Evolutionary conservation across 1,139 yeast genomes (phyloP).

Genomic region (Saccharomyces pastorianus): DNA sequence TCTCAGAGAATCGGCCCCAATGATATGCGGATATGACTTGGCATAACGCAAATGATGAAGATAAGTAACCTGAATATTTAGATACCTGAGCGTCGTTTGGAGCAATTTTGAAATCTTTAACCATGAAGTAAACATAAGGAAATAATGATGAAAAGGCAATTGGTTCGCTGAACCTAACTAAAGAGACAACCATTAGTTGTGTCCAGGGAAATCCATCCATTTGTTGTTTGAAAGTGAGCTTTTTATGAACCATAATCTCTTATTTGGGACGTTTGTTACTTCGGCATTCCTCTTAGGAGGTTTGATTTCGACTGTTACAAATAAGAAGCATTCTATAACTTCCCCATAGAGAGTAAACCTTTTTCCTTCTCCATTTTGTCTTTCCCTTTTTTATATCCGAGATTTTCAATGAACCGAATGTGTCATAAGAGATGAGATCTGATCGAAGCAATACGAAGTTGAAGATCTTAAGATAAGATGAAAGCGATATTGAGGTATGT

Average conservation of each 20-base stretch:
- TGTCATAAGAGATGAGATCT: background rate
- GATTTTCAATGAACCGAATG: background rate
- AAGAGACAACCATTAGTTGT: constrained; percentile 41
- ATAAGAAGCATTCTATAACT: no score
- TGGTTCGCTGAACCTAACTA: constrained; percentile 52
- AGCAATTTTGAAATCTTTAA: constrained; percentile 47
- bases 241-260: background rate
- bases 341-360: no score
- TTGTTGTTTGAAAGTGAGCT: constrained; percentile 30
- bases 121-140: constrained; percentile 60
- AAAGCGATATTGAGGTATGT: no score
- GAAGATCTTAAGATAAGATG: background rate
- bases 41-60: constrained; percentile 46
- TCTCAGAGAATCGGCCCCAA: constrained; percentile 53
- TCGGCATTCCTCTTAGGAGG: no score
- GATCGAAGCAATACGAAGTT: background rate
- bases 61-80: constrained; percentile 50
- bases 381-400: background rate
- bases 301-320: no score
- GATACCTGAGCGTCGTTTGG: constrained; percentile 46
- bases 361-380: no score
- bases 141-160: constrained; percentile 55
- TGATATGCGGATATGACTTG: constrained; percentile 49
- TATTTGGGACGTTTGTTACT: no score
- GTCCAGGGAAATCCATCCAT: constrained; percentile 42